Conservation (phyloP, 1,139 yeast species). For the Yueomyces sp. region DNA sequence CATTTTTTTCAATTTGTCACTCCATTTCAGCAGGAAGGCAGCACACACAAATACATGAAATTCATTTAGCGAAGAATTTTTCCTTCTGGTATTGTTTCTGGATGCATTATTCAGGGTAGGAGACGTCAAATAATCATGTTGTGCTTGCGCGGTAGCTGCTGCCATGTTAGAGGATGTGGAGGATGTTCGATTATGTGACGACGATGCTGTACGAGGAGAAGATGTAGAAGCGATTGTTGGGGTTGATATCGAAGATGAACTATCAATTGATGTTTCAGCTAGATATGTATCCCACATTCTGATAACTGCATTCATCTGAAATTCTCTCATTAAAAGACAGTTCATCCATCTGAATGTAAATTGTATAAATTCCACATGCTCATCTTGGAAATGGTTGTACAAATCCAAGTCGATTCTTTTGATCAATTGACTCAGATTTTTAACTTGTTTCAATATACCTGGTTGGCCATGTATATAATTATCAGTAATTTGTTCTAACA, state of each 20-base stretch:
- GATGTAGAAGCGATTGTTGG: conserved; percentile 4
- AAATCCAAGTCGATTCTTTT: conserved; percentile 67
- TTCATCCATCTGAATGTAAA: conserved; percentile 98
- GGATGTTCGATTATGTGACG: not conserved
- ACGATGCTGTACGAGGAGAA: conserved; percentile 1
- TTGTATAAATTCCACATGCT: conserved; percentile 84
- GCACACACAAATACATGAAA: conserved; percentile 97
- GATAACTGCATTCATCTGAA: conserved; percentile 61
- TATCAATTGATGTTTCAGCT: conserved; percentile 47
- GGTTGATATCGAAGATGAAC: conserved; percentile 5
- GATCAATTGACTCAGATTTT: conserved; percentile 64
- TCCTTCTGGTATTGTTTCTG: conserved; percentile 7
- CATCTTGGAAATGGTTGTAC: conserved; percentile 60
- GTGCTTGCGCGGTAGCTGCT: conserved; percentile 10
- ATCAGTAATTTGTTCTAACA: conserved; percentile 89
- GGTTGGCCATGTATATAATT: conserved; percentile 97
- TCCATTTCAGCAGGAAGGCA: conserved; percentile 87
- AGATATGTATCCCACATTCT: conserved; percentile 98
- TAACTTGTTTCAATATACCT: conserved; percentile 85
- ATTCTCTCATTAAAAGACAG: conserved; percentile 88
- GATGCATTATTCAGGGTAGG: conserved; percentile 4
- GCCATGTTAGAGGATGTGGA: conserved; percentile 12
- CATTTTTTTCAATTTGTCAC: conserved; percentile 63
- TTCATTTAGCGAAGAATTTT: conserved; percentile 64
- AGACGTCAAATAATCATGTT: conserved; percentile 7